Base-by-base conservation (phyloP, 192 early-diverging fungal species). In the Phycomyces nitens region DNA sequence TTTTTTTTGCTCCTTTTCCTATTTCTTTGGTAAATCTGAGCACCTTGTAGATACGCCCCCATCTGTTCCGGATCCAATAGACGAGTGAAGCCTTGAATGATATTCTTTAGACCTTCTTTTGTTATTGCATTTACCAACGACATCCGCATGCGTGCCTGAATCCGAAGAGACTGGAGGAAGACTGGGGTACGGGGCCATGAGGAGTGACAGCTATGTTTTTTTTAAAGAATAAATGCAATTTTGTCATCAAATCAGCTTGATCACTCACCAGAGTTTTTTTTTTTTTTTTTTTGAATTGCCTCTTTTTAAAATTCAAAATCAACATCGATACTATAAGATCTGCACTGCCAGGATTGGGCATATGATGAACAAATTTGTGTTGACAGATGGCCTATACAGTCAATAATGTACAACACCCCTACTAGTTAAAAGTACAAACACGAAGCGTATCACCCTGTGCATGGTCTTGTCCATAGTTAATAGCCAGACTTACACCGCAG, bases 241-340 rank as follows among this genome's bases (percentile, higher is more conserved):
- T n/a, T n/a, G n/a, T n/a, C n/a, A n/a, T n/a, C n/a, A n/a, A n/a
- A 12, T 54, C 53, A 6, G n/a, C n/a, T 53, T 53, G 24, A 11
- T n/a, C 42, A 53, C 58, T 59, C 56, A 69, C 64, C 40, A 34
- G 51, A 39, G 26, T 49, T 38, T 3, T 49, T n/a, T n/a, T n/a
- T n/a, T n/a, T n/a, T n/a, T n/a, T n/a, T n/a, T n/a, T n/a, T 76
- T 65, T 70, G 75, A 34, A 79, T 74, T 0, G 86, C 86, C n/a
- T 78, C 71, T 49, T 85, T 84, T 43, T 94, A 65, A 56, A 84
- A 82, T 22, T 79, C 65, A 75, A 97, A 99, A 63, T 97, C 92
- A 0, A 99, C 95, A 76, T 99, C 91, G 0, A 86, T 89, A 49
- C 89, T 96, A n/a, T n/a, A 22, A 99, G 75, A 81, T 99, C 97